Conservation (phyloP, 371 early-diverging fungal species). For the Homolaphlyctis polyrhiza region DNA sequence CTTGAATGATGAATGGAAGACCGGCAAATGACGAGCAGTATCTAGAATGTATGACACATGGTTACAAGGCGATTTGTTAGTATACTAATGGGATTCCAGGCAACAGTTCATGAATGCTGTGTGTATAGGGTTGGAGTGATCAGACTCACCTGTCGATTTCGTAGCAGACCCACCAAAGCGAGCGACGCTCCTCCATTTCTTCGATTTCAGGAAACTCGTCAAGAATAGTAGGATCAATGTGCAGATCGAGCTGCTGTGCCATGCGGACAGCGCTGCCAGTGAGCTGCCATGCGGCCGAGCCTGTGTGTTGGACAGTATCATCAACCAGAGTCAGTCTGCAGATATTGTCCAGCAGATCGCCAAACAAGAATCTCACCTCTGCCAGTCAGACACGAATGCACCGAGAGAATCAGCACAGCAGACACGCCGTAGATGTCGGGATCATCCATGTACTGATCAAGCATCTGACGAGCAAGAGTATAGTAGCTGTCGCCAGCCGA, state of each 20-base stretch:
- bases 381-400: background rate
- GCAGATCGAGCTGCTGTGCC: constrained; percentile 1
- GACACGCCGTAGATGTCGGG: background rate
- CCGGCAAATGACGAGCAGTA: background rate
- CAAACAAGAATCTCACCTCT: background rate
- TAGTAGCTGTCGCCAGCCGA: background rate
- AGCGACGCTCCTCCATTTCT: background rate
- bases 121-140: too few relatives aligned
- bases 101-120: too few relatives aligned
- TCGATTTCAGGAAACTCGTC: background rate
- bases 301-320: background rate
- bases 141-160: background rate
- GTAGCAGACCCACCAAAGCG: background rate
- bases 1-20: background rate
- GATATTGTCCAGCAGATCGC: background rate
- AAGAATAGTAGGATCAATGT: constrained; percentile 3
- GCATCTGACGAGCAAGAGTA: background rate
- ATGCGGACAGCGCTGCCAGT: background rate
- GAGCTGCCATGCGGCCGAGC: background rate
- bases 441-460: background rate
- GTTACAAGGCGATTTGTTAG: too few relatives aligned
- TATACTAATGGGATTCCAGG: too few relatives aligned
- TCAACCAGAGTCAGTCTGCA: background rate
- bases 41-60: too few relatives aligned
- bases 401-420: background rate